Conservation (phyloP, 257 asterid species). For the Fraxinus excelsior region DNA sequence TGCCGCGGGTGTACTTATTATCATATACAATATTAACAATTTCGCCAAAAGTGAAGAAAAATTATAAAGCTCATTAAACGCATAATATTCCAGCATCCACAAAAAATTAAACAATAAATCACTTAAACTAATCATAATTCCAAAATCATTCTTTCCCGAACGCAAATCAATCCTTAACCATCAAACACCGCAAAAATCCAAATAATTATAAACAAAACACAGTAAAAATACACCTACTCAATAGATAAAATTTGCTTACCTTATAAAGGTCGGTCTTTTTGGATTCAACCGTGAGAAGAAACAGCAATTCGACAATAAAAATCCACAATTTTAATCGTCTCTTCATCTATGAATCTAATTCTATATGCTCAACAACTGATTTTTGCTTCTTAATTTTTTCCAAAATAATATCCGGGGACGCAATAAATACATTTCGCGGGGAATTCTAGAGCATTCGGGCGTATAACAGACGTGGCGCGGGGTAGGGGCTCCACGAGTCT, state of each 20-base stretch:
- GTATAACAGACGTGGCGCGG: conserved; percentile 40
- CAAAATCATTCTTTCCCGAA: not conserved
- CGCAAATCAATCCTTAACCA: conserved; percentile 1
- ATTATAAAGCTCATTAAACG: not conserved
- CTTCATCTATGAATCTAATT: conserved; percentile 41
- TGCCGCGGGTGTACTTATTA: not conserved
- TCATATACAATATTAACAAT: not conserved
- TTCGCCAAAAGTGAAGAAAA: not conserved
- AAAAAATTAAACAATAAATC: not conserved
- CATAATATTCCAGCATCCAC: not conserved
- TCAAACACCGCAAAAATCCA: not conserved
- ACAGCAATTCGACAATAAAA: conserved; percentile 34
- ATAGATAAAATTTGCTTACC: conserved; percentile 33
- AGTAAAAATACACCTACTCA: not conserved
- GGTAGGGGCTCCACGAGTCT: conserved; percentile 44
- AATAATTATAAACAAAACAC: not conserved
- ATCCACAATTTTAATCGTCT: conserved; percentile 27
- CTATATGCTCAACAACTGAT: conserved; percentile 3
- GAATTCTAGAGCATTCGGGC: conserved; percentile 43
- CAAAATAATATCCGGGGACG: not conserved
- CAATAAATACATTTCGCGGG: conserved; percentile 32
- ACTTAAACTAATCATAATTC: conserved; percentile 1
- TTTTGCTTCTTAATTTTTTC: conserved; percentile 2
- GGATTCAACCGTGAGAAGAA: conserved; percentile 45
- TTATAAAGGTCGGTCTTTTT: conserved; percentile 70